A percentile compares a stretch with the other conserved stretches of the same genome.
Conservation (phyloP, 2,329 filamentous ascomycete genomes). For the Claviceps cyperi region DNA sequence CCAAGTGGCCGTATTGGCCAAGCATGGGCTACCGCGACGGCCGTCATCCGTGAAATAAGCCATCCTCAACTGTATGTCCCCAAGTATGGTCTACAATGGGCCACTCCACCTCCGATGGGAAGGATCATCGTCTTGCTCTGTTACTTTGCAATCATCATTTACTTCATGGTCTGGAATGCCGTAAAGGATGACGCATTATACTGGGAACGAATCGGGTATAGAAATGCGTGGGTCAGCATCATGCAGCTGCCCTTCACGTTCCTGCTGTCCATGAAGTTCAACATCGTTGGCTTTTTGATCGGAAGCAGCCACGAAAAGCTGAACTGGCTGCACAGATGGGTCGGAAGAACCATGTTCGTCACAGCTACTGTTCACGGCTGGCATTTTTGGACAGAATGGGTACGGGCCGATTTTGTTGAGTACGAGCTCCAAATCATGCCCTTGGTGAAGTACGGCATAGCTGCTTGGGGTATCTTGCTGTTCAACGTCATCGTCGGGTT, state of each 20-base stretch:
- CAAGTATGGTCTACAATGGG: constrained; percentile 33
- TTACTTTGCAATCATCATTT: constrained; percentile 46
- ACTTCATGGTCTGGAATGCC: constrained; percentile 38
- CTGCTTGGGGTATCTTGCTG: constrained; percentile 48
- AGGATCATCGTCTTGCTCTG: constrained; percentile 35
- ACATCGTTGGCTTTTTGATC: constrained; percentile 42
- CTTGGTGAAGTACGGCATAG: constrained; percentile 52
- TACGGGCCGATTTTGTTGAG: constrained; percentile 41
- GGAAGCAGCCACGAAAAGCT: constrained; percentile 54
- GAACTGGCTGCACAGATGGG: constrained; percentile 63
- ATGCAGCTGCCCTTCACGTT: constrained; percentile 51
- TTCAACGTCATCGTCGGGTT: constrained; percentile 52
- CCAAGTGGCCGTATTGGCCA: constrained; percentile 32
- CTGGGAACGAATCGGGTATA: constrained; percentile 52
- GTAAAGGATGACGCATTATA: constrained; percentile 38
- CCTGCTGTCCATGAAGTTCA: constrained; percentile 45
- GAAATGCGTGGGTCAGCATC: constrained; percentile 52
- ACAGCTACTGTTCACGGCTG: constrained; percentile 56
- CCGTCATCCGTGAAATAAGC: constrained; percentile 39
- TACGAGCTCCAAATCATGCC: constrained; percentile 46
- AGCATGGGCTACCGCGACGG: constrained; percentile 43
- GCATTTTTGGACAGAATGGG: constrained; percentile 54
- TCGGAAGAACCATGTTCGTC: constrained; percentile 52
- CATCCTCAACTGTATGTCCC: constrained; percentile 40
- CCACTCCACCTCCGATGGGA: constrained; percentile 44